Evolutionary conservation across 1,284 basidiomycete genomes (phyloP).

Genomic region (Coriolopsis trogii): DNA sequence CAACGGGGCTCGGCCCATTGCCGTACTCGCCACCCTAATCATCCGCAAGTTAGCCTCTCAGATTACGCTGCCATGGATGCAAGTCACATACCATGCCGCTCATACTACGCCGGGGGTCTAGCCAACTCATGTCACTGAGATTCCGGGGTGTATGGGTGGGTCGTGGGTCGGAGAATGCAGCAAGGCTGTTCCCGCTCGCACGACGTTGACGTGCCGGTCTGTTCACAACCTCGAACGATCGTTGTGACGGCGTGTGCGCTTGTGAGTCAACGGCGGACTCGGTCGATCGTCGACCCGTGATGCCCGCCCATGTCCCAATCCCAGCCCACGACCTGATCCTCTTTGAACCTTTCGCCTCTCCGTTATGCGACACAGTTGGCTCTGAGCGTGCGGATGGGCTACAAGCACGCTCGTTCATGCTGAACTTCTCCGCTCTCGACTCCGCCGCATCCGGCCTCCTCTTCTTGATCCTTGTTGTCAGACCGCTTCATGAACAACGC

Average conservation of each 20-base stretch:
- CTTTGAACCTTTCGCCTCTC: conserved; percentile 19
- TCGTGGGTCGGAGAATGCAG: conserved; percentile 42
- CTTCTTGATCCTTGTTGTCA: conserved; percentile 4
- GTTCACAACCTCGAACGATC: conserved; percentile 74
- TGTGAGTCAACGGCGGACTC: conserved; percentile 29
- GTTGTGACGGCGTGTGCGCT: conserved; percentile 36
- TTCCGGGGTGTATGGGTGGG: conserved; percentile 48
- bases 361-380: conserved; percentile 10
- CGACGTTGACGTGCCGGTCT: conserved; percentile 55
- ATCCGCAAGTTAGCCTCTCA: conserved; percentile 14
- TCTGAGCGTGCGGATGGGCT: conserved; percentile 27
- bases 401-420: conserved; percentile 29
- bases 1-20: conserved; percentile 51
- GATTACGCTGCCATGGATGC: conserved; percentile 13
- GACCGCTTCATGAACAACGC: conserved; percentile 31
- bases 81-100: conserved; percentile 60
- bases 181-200: conserved; percentile 50
- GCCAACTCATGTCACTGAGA: conserved; percentile 74
- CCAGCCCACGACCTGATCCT: conserved; percentile 30
- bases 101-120: conserved; percentile 67
- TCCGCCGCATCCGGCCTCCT: conserved; percentile 33
- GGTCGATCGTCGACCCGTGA: conserved; percentile 30
- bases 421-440: conserved; percentile 53
- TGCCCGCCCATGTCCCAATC: conserved; percentile 26
- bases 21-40: conserved; percentile 60